Base-by-base conservation (phyloP, 2,329 filamentous ascomycete species). In the Saccharata proteae region DNA sequence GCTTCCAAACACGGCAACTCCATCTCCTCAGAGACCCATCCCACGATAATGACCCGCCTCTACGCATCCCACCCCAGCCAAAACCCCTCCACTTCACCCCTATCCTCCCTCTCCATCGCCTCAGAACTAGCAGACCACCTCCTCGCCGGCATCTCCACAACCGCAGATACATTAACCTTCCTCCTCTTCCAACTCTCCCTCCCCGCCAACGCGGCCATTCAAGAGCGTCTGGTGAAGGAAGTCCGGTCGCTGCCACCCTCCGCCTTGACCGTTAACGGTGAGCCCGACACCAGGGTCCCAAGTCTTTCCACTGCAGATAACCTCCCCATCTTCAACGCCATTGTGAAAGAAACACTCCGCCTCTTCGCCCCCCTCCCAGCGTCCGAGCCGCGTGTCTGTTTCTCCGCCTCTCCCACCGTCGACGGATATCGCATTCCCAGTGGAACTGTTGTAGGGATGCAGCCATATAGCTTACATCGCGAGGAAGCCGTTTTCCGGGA, bases 111-210 rank as follows among this genome's bases (percentile, higher is more conserved):
- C 5, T 62, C 68, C 13, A 62, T 67, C 22, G 67, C 67, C 1
- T 65, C 65, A 0, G 67, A 71, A 44, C 59, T 55, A 9, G 65
- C 66, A 1, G 67, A 71, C 32, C 67, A 71, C 36, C 54, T 71
- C 9, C 50, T 65, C 1, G 67, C 66, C 0, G 67, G 65, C 0
- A 65, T 69, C 7, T 63, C 70, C 35, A 71, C 67, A 1, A 69
- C 65, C 1, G 62, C 62, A 15, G 64, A 71, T 29, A 64, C 64
- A 0, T 37, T 67, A 2, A 67, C 67, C 57, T 69, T 66, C 36
- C 44, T 61, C 0, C 48, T 70, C 10, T 69, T 63, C 61, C 48
- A 58, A 0, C 51, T 71, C 1, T 70, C 67, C 0, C 50, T 54
- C 1, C 59, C 58, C 0, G 49, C 57, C 18, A 55, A 67, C 29